Base-by-base conservation (phyloP, 2,329 filamentous ascomycete species). In the Penicillium sp. region DNA sequence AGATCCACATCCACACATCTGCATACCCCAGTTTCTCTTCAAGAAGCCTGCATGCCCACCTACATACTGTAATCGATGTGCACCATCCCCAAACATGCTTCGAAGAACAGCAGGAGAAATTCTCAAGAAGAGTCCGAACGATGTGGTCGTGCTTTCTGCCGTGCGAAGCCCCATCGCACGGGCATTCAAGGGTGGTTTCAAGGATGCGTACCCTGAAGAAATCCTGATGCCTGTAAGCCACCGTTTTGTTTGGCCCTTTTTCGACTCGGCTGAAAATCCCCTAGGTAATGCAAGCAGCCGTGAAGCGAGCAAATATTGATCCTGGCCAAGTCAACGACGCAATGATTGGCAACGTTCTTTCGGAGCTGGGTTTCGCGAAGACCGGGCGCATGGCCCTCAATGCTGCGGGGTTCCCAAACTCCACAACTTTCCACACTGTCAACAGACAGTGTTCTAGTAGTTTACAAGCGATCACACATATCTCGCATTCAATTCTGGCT, bases 191-290 rank as follows among this genome's bases (percentile, higher is more conserved):
- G 92, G 92, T 67, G 83, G 84, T 18, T 85, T 97, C 68, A 90
- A 90, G 73, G 89, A 96, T 72, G 88, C 92, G 47, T 92, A 93
- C 77, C 92, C 94, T 12, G 92, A 97, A 74, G 90, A 96, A 74
- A 82, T 97, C 52, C 88, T 96, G 81, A 71, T 80, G 83, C 56
- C 79, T 86, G 57, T 79, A 79, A 71, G 89, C 89, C 18, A 92
- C 89, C 0, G 81, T 91, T 20, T 40, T 22, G 37, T 22, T 40
- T 11, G 9, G 22, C 2, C 12, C 11, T 40, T 12, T 40, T 6
- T 12, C 15, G 4, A 9, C 7, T 37, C 7, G 2, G 33, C 33
- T 37, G 7, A 37, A 18, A 9, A 4, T 6, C 4, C 18, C 9
- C 12, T 40, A 40, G 37, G 37, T 40, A 12, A 40, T 40, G 37